Evolutionary conservation across 208 protist genomes (phyloP), one percentile per base, ranked within the genome.

Genomic region (Wallacemonas sp.): DNA sequence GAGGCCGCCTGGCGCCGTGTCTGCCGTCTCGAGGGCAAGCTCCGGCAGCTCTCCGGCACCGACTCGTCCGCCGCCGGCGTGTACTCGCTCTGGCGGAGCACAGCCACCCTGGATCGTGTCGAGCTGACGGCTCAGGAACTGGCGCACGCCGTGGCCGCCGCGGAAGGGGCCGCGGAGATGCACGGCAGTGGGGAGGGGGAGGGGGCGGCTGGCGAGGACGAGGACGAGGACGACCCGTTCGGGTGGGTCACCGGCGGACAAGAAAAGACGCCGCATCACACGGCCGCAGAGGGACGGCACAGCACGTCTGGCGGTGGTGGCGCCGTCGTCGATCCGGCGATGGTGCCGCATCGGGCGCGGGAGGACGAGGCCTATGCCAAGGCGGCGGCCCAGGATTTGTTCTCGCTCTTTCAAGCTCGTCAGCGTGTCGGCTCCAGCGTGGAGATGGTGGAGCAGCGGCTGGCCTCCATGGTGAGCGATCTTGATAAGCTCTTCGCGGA

Each of bases 301-400:
- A n/a, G n/a, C n/a, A n/a, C 36, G 36, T 41, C 10, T 14, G 36
- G 36, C 36, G 36, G 36, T 41, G 36, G 36, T 14, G 36, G 36
- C 36, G 25, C 11, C 48, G 26, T 23, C 14, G 31, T 26, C n/a
- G 22, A 26, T 41, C 52, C 52, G 10, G 52, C 25, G 12, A 5
- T 22, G 12, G 14, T 42, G 18, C 32, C 39, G 52, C 26, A n/a
- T 20, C 31, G 32, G 3, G 52, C 11, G 18, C 31, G 39, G 29
- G 42, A 41, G 20, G 52, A 77, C 44, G 26, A 52, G 3, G 61
- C 57, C 10, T 57, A 42, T 32, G 62, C 67, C 44, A 45, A 63
- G n/a, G 42, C 63, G 1, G 61, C 72, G 26, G 65, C 57, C 14
- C 71, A 76, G 26, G 74, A 84, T n/a, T 31, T 75, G 18, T 80